Conservation (phyloP, 192 early-diverging fungal species). For the Entrophospora sp. region DNA sequence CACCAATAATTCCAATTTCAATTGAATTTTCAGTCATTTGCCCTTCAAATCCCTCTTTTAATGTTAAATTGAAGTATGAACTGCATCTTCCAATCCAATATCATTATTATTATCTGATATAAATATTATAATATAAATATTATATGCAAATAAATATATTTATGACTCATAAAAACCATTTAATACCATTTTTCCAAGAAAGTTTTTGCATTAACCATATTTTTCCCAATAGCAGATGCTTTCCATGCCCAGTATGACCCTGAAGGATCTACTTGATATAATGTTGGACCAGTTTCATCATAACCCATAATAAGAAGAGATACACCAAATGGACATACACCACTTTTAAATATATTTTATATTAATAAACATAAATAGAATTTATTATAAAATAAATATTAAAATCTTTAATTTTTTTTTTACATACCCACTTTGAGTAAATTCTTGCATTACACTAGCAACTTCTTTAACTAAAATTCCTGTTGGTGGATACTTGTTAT, state of each 20-base stretch:
- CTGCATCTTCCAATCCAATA: constrained; percentile 97
- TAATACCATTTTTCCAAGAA: constrained; percentile 92
- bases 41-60: constrained; percentile 99
- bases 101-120: constrained; percentile 70
- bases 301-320: constrained; percentile 93
- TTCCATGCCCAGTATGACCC: constrained; percentile 99
- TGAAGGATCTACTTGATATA: constrained; percentile 99
- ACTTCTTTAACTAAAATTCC: constrained; percentile 95
- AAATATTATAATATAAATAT: neutral
- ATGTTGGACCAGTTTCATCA: constrained; percentile 81
- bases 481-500: constrained; percentile 92
- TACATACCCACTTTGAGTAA: constrained; percentile 88
- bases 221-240: constrained; percentile 97
- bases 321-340: constrained; percentile 98
- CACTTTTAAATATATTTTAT: no score
- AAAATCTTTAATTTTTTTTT: no score
- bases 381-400: no score
- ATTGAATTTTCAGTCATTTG: constrained; percentile 93
- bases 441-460: constrained; percentile 97
- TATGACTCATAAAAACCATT: neutral
- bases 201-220: constrained; percentile 99
- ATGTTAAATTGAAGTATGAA: constrained; percentile 98
- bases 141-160: neutral
- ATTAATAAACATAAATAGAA: no score
- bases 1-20: constrained; percentile 85